Conservation (phyloP, 2,329 filamentous ascomycete species). For the Orbilia ellipsospora region DNA sequence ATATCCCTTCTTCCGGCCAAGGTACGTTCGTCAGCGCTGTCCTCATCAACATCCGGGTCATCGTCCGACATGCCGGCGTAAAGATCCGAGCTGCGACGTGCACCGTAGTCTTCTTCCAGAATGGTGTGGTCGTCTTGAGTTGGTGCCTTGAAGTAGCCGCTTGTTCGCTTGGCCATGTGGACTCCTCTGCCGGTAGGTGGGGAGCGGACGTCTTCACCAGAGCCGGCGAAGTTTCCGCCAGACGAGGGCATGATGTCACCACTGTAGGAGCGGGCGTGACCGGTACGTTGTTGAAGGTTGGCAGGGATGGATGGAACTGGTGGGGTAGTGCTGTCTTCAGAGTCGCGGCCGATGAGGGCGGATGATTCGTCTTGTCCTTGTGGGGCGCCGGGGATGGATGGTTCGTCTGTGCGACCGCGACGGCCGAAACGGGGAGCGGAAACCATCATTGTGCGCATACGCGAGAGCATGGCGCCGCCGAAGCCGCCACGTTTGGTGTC, state of each 20-base stretch:
- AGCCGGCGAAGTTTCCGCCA: slow-evolving; percentile 1
- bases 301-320: slow-evolving; percentile 46
- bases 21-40: slow-evolving; percentile 46
- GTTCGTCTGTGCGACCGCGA: slow-evolving; percentile 29
- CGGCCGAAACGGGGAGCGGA: slow-evolving; percentile 17
- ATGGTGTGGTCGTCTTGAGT: slow-evolving; percentile 49
- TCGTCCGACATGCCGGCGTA: slow-evolving; percentile 50
- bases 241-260: slow-evolving; percentile 52
- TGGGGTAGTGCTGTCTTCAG: slow-evolving; percentile 23
- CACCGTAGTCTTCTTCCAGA: slow-evolving; percentile 50
- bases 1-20: slow-evolving; percentile 15
- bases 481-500: slow-evolving; percentile 45
- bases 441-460: slow-evolving; percentile 44
- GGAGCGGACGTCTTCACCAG: slow-evolving; percentile 29
- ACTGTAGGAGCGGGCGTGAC: slow-evolving; percentile 42
- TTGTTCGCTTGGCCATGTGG: slow-evolving; percentile 41
- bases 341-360: slow-evolving; percentile 36
- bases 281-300: slow-evolving; percentile 28
- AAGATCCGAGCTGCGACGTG: slow-evolving; percentile 28
- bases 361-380: slow-evolving; percentile 39
- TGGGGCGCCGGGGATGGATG: not conserved
- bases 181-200: slow-evolving; percentile 33
- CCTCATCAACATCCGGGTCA: slow-evolving; percentile 46
- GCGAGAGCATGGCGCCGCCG: slow-evolving; percentile 41
- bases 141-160: slow-evolving; percentile 53